Percentiles rank a stretch among this genome's conserved stretches.
These are phyloP conservation scores for Phylloboletellus chloephorus DNA, from an alignment of 1,284 basidiomycete species.

Conservation along the genomic window DNA sequence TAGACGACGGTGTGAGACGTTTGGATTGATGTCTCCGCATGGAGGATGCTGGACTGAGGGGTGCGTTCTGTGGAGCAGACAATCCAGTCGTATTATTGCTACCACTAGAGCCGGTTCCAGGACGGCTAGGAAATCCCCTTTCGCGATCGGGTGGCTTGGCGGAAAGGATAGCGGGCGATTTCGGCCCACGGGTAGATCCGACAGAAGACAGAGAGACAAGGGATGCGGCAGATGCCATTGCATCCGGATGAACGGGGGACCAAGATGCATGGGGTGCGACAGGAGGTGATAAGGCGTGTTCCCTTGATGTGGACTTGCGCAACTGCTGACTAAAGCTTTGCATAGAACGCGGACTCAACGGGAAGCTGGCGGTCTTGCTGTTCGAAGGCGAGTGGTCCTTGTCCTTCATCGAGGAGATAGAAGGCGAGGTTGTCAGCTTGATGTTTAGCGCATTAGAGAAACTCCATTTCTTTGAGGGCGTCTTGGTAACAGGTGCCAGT, in stretches of 20 bases:
- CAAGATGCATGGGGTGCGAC: constrained; percentile 46
- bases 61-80: constrained; percentile 45
- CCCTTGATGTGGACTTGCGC: constrained; percentile 62
- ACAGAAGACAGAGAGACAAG: constrained; percentile 67
- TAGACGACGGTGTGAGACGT: constrained; percentile 87
- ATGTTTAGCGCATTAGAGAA: constrained; percentile 88
- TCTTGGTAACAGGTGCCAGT: constrained; percentile 47
- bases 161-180: constrained; percentile 34
- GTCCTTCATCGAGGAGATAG: constrained; percentile 51
- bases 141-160: constrained; percentile 55
- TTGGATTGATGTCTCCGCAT: constrained; percentile 63
- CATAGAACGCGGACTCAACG: constrained; percentile 59
- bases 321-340: constrained; percentile 54
- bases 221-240: constrained; percentile 70
- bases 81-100: constrained; percentile 58
- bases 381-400: constrained; percentile 29
- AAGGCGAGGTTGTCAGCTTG: constrained; percentile 63
- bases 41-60: constrained; percentile 65
- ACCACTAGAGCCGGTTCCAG: constrained; percentile 67
- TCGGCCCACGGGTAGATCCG: constrained; percentile 51
- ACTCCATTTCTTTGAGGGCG: constrained; percentile 93
- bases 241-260: constrained; percentile 64
- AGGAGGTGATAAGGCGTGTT: constrained; percentile 45
- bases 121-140: constrained; percentile 47
- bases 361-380: constrained; percentile 44